Evolutionary conservation across 176 grass and related monocot species (phyloP), one percentile per base, ranked within the genome.

Genomic region (Avena sativa): DNA sequence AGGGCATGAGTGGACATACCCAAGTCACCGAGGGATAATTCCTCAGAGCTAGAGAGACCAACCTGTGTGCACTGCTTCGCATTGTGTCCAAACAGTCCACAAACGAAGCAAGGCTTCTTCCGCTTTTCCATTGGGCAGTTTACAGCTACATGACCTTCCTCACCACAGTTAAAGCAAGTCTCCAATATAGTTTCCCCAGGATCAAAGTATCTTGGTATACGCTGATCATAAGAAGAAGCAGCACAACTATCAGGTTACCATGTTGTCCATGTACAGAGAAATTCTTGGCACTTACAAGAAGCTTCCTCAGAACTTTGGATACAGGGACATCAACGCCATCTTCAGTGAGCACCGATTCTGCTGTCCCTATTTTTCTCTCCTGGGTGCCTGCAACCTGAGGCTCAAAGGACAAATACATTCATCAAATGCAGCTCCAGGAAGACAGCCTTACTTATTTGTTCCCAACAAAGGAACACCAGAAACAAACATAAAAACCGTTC

Each of bases 71-170:
- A 99, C 71, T 94, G 86, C 72, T 93, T 96, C 17, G 86, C 89
- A 70, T 89, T 89, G 84, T 97, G 97, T 75, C 92, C 97, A 9
- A 97, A 99, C 80, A 94, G 70, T 12, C 97, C 97, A 82, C 97
- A 99, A 77, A 94, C 82, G 83, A 99, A 99, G 73, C 97, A 99
- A 51, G 97, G 97, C 52, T 86, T 99, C 86, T 90, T 90, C 78
- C 92, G 72, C 74, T 85, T 99, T 56, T 92, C 92, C 47, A 88
- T 86, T 51, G 82, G 84, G 83, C 97, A 99, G 77, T 94, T 94
- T 62, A 89, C 97, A 83, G 92, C 83, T 68, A 93, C 67, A 85
- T 99, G 97, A 9, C 97, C 97, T 86, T 97, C 94, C 83, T 99
- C 92, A 0, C 91, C 89, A 76, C 97, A 99, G 75, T 99, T 94